Percentiles rank a stretch among this genome's conserved stretches.
These are phyloP conservation scores for Metschnikowia kunwiensis DNA, from an alignment of 805 yeast genomes.

Conservation along the genomic window DNA sequence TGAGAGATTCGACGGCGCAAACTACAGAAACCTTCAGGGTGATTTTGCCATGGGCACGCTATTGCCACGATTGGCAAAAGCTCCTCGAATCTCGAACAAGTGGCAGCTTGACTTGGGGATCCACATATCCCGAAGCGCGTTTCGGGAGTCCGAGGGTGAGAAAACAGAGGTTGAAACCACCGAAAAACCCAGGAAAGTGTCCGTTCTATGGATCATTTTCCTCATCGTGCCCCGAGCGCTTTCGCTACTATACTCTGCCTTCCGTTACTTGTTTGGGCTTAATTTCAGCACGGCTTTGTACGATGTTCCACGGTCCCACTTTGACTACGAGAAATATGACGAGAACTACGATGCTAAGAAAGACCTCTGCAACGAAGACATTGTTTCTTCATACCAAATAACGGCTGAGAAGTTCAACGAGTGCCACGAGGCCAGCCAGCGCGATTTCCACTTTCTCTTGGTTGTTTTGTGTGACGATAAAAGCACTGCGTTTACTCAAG, in stretches of 20 bases:
- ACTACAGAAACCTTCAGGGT: slow-evolving; percentile 24
- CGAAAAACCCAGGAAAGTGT: slow-evolving; percentile 14
- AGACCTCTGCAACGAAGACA: slow-evolving; percentile 2
- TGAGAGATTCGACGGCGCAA: slow-evolving; percentile 14
- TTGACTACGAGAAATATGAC: slow-evolving; percentile 28
- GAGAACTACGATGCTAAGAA: slow-evolving; percentile 14
- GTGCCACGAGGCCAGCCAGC: slow-evolving; percentile 27
- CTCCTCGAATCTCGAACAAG: slow-evolving; percentile 36
- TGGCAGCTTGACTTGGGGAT: slow-evolving; percentile 46
- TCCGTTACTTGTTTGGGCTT: slow-evolving; percentile 26
- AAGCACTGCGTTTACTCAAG: slow-evolving; percentile 17
- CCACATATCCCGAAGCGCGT: slow-evolving; percentile 28
- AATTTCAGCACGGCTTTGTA: slow-evolving; percentile 12
- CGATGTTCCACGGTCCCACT: slow-evolving; percentile 22
- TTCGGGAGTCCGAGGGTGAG: slow-evolving; percentile 1
- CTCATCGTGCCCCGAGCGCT: slow-evolving; percentile 54
- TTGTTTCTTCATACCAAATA: slow-evolving; percentile 10
- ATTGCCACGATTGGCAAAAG: slow-evolving; percentile 40
- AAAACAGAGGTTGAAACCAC: not conserved
- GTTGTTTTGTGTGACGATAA: slow-evolving; percentile 31
- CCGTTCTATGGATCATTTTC: slow-evolving; percentile 46
- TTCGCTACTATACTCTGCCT: slow-evolving; percentile 38
- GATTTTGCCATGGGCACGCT: slow-evolving; percentile 26
- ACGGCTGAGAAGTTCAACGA: slow-evolving; percentile 26
- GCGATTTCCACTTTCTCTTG: slow-evolving; percentile 32